Percentiles rank a stretch among this genome's conserved stretches.
These are phyloP conservation scores for Lepidopterella palustris DNA, from an alignment of 495 filamentous ascomycete genomes.

Conservation along the genomic window DNA sequence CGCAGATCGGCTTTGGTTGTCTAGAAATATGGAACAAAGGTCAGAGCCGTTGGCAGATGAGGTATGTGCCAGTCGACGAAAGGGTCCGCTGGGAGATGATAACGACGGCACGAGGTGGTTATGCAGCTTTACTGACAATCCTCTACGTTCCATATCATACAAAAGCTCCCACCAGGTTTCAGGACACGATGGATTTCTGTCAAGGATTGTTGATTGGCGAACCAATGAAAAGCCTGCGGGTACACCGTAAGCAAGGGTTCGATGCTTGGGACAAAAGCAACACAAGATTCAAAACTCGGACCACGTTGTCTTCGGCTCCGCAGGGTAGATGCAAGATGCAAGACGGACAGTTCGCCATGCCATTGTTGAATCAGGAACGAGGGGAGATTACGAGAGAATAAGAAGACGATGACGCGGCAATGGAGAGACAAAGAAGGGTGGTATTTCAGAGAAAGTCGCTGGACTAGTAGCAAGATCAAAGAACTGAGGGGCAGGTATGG, in stretches of 20 bases:
- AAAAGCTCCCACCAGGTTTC: conserved; percentile 45
- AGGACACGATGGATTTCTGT: conserved; percentile 54
- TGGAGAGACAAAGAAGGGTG: background rate
- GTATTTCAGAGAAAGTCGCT: conserved; percentile 6
- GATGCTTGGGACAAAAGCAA: too few species aligned
- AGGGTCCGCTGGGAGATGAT: background rate
- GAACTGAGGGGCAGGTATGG: conserved; percentile 9
- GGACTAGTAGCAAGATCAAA: conserved; percentile 4
- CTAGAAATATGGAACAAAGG: background rate
- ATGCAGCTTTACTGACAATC: conserved; percentile 44
- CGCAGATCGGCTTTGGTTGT: conserved; percentile 32
- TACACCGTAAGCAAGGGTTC: too few species aligned
- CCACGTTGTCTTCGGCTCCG: too few species aligned
- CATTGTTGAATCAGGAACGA: background rate
- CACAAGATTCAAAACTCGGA: too few species aligned
- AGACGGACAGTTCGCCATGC: background rate
- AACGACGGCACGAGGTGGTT: background rate
- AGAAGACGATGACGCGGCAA: conserved; percentile 18
- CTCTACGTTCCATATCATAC: conserved; percentile 62
- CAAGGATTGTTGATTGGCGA: conserved; percentile 51
- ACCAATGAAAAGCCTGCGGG: conserved; percentile 39
- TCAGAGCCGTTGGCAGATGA: background rate
- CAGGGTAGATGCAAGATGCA: background rate
- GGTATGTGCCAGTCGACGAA: background rate
- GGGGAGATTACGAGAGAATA: conserved; percentile 2